Percentiles rank a stretch among this genome's conserved stretches.
phyloP scores from a whole-genome alignment of 1,284 basidiomycete genomes.

The Irpex lacteus region DNA sequence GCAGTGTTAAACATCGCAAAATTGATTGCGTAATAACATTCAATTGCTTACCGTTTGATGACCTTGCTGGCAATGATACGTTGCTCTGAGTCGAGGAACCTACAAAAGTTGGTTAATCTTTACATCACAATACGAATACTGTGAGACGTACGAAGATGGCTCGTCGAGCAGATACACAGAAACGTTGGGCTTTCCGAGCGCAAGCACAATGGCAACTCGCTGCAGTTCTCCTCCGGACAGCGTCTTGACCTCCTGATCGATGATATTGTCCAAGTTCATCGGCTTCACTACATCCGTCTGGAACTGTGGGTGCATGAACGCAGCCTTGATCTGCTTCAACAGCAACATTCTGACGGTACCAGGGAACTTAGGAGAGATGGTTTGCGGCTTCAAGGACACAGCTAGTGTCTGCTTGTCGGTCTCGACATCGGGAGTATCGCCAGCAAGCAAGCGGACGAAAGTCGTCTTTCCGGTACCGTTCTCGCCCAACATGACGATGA shows the following conservation, averaged over 20 bases:
- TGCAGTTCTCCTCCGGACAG: slow-evolving; percentile 96
- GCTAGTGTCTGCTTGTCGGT: slow-evolving; percentile 76
- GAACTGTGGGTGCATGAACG: slow-evolving; percentile 98
- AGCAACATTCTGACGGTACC: slow-evolving; percentile 92
- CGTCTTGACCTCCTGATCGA: slow-evolving; percentile 96
- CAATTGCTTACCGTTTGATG: slow-evolving; percentile 76
- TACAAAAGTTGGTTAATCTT: slow-evolving; percentile 26
- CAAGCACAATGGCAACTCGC: slow-evolving; percentile 91
- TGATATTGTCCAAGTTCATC: slow-evolving; percentile 88
- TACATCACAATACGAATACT: not conserved
- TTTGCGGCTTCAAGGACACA: slow-evolving; percentile 95
- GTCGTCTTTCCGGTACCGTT: slow-evolving; percentile 99
- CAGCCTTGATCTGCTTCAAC: slow-evolving; percentile 88
- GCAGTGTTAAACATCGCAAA: slow-evolving; percentile 8
- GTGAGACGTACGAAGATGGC: slow-evolving; percentile 55
- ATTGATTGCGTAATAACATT: not conserved
- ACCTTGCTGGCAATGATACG: slow-evolving; percentile 97
- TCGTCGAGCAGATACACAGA: slow-evolving; percentile 88
- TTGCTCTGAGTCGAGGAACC: slow-evolving; percentile 96
- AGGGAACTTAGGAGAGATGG: slow-evolving; percentile 93
- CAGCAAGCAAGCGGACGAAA: slow-evolving; percentile 89
- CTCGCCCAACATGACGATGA: slow-evolving; percentile 96
- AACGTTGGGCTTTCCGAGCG: slow-evolving; percentile 81
- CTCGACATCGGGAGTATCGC: slow-evolving; percentile 83
- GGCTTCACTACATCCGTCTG: slow-evolving; percentile 95